Conservation (phyloP, 2,329 filamentous ascomycete genomes). For the Periglandula ipomoeae region DNA sequence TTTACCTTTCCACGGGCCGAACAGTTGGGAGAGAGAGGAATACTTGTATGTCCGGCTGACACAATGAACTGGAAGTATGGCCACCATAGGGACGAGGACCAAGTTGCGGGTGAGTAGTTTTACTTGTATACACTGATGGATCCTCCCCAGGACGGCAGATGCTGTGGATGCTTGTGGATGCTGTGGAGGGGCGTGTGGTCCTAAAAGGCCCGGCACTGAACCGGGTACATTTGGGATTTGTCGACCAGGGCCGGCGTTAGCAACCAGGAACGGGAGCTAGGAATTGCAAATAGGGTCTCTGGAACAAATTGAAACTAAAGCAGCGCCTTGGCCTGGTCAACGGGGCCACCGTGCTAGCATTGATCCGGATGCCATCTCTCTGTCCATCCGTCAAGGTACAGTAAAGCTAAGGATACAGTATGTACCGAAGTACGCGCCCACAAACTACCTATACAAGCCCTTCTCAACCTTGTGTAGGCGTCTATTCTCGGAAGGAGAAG, state of each 20-base stretch:
- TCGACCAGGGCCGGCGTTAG: conserved; percentile 25
- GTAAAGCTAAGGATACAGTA: neutral
- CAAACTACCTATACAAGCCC: neutral
- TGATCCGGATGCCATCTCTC: conserved; percentile 5
- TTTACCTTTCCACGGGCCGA: conserved; percentile 7
- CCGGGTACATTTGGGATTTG: conserved; percentile 18
- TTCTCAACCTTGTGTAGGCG: conserved; percentile 8
- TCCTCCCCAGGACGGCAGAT: conserved; percentile 32
- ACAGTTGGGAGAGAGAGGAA: neutral
- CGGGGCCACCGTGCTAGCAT: conserved; percentile 8
- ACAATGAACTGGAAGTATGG: conserved; percentile 4
- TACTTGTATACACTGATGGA: conserved; percentile 33
- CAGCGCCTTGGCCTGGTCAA: conserved; percentile 2
- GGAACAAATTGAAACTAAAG: conserved; percentile 8
- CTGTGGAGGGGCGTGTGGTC: conserved; percentile 36
- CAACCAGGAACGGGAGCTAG: conserved; percentile 29
- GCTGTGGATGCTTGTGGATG: conserved; percentile 15
- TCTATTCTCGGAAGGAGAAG: conserved; percentile 42
- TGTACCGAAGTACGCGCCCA: neutral
- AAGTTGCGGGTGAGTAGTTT: conserved; percentile 34
- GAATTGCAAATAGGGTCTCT: conserved; percentile 9
- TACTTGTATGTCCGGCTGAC: conserved; percentile 6
- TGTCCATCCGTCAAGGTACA: neutral
- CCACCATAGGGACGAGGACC: conserved; percentile 11
- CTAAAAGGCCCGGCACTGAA: conserved; percentile 40